phyloP scores from a whole-genome alignment of 441 rosid species.

The Corymbia calophylla region DNA sequence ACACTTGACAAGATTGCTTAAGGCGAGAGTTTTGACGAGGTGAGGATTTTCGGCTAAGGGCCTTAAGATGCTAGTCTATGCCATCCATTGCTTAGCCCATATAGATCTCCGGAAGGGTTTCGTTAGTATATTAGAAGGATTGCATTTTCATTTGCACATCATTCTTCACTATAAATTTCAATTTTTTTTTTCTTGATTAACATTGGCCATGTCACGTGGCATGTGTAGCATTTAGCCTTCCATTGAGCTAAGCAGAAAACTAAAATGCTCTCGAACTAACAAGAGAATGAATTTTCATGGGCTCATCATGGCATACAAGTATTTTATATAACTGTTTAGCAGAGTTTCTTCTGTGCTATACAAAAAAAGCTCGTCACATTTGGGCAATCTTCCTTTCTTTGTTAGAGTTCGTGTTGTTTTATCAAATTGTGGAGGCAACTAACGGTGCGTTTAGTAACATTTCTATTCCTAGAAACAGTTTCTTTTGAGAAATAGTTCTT shows the following conservation, averaged over 20 bases:
- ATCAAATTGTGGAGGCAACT: not conserved
- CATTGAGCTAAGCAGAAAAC: not conserved
- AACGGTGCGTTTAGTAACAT: too few species aligned
- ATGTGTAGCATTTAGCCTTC: not conserved
- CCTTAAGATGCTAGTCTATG: not conserved
- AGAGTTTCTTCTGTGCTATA: not conserved
- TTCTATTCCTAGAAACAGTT: too few species aligned
- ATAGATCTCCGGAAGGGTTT: not conserved
- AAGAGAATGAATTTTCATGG: not conserved
- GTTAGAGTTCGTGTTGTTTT: not conserved
- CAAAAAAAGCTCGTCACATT: not conserved
- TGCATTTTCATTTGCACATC: not conserved
- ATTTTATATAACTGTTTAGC: rapidly evolving
- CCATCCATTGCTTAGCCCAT: rapidly evolving
- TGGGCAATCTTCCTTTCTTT: not conserved
- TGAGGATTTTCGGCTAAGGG: not conserved
- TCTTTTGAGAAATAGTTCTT: too few species aligned
- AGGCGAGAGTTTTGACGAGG: not conserved
- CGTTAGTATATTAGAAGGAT: rapidly evolving
- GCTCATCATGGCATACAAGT: not conserved
- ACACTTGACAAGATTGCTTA: rapidly evolving
- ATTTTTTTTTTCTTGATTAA: not conserved
- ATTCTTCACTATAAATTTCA: not conserved
- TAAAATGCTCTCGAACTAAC: not conserved
- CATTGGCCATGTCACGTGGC: rapidly evolving